Conservation (phyloP, 148 eudicot genomes). For the Salicornia ramosissima region DNA sequence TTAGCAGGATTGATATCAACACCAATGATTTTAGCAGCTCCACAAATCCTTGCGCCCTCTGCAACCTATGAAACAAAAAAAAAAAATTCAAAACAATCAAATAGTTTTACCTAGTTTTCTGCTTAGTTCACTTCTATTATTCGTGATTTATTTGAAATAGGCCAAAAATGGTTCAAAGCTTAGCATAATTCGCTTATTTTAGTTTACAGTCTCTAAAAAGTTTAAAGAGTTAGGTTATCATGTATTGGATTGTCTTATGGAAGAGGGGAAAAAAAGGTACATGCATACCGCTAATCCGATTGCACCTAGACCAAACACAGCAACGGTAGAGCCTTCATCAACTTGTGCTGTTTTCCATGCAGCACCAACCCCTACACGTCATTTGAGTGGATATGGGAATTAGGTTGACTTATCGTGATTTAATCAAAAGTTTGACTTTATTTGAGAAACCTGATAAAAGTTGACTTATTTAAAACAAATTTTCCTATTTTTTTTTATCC, state of each 20-base stretch:
- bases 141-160: too few relatives aligned
- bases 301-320: slow-evolving; percentile 81
- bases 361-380: slow-evolving; percentile 72
- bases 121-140: too few relatives aligned
- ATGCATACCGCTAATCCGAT: slow-evolving; percentile 77
- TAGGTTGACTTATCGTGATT: too few relatives aligned
- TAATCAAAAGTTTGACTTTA: too few relatives aligned
- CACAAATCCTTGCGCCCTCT: slow-evolving; percentile 83
- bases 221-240: too few relatives aligned
- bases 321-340: slow-evolving; percentile 81
- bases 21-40: slow-evolving; percentile 85
- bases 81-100: neutral
- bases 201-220: too few relatives aligned
- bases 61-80: slow-evolving; percentile 53
- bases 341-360: slow-evolving; percentile 79
- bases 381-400: slow-evolving; percentile 9
- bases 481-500: too few relatives aligned
- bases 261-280: neutral
- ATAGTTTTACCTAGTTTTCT: neutral
- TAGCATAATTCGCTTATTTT: too few relatives aligned
- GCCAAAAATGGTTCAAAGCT: too few relatives aligned
- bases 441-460: too few relatives aligned
- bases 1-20: slow-evolving; percentile 78
- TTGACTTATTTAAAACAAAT: too few relatives aligned
- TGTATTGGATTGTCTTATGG: too few relatives aligned